These are phyloP conservation scores for Colletotrichum gigasporum DNA, from an alignment of 2,329 filamentous ascomycete genomes.

Conservation along the genomic window DNA sequence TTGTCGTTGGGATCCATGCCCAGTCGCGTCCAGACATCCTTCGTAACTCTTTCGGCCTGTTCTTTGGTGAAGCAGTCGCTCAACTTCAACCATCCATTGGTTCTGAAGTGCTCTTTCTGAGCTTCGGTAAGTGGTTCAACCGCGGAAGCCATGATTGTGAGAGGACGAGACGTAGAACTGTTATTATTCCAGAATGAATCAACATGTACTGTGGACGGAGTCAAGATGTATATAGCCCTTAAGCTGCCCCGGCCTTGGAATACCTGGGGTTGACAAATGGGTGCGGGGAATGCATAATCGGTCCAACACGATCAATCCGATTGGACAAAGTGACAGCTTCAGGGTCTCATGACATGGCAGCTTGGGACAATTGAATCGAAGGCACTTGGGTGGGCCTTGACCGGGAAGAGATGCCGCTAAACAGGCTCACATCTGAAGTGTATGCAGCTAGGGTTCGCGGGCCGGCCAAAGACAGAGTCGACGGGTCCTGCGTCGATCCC, in stretches of 20 bases:
- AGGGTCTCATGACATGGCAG: not conserved
- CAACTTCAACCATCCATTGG: conserved; percentile 48
- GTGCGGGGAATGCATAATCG: conserved; percentile 12
- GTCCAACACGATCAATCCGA: not conserved
- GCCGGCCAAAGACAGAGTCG: conserved; percentile 3
- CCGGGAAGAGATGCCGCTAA: not conserved
- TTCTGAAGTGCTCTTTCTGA: conserved; percentile 52
- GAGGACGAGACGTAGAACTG: not conserved
- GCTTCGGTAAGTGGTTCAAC: conserved; percentile 44
- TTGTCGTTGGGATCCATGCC: conserved; percentile 72
- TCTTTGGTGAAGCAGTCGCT: conserved; percentile 47
- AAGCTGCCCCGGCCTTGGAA: not conserved
- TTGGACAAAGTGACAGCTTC: not conserved
- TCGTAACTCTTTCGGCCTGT: conserved; percentile 45
- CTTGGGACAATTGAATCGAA: not conserved
- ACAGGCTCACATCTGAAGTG: not conserved
- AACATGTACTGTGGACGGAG: too few species aligned
- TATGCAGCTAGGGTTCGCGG: not conserved
- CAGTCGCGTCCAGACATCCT: conserved; percentile 70
- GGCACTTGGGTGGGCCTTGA: not conserved
- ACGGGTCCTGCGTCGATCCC: not conserved
- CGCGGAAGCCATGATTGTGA: conserved; percentile 5
- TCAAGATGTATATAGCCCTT: too few species aligned
- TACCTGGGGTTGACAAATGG: not conserved
- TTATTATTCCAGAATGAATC: not conserved